Percentiles rank a stretch among this genome's conserved stretches.
These are phyloP conservation scores for Pyrus communis DNA, from an alignment of 306 rosid genomes.

Conservation along the genomic window DNA sequence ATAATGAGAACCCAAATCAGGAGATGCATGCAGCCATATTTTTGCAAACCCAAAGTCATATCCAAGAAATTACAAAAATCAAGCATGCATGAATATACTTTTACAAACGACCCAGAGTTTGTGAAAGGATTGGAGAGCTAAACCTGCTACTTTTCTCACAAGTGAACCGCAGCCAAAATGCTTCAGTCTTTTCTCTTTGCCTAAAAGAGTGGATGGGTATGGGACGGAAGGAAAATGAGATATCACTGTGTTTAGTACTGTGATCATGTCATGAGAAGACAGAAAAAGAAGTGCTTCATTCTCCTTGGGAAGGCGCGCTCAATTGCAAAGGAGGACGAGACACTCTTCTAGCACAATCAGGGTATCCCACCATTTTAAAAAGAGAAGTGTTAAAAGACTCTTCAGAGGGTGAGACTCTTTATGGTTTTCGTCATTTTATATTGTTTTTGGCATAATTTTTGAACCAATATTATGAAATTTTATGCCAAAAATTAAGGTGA, in stretches of 20 bases:
- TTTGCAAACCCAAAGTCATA: not conserved
- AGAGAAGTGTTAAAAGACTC: too few relatives aligned
- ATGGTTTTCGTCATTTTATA: too few relatives aligned
- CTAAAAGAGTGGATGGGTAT: not conserved
- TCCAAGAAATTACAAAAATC: not conserved
- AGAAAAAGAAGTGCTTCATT: not conserved
- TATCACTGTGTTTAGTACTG: not conserved
- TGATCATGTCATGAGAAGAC: not conserved
- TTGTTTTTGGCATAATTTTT: too few relatives aligned
- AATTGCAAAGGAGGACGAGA: not conserved
- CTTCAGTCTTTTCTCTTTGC: not conserved
- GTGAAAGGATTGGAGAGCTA: not conserved
- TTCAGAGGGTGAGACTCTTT: fast-evolving
- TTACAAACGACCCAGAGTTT: not conserved
- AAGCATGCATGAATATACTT: not conserved
- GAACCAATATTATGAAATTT: too few relatives aligned
- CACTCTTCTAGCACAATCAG: not conserved
- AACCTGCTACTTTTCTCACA: not conserved
- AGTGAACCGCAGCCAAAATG: not conserved
- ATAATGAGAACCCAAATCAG: not conserved
- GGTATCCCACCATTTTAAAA: not conserved
- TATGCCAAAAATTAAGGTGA: too few relatives aligned
- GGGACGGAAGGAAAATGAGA: not conserved
- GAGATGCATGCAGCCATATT: not conserved
- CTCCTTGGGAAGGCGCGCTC: not conserved